Evolutionary conservation across 805 yeast species (phyloP).

Genomic region (Soucietia sequanensis): DNA sequence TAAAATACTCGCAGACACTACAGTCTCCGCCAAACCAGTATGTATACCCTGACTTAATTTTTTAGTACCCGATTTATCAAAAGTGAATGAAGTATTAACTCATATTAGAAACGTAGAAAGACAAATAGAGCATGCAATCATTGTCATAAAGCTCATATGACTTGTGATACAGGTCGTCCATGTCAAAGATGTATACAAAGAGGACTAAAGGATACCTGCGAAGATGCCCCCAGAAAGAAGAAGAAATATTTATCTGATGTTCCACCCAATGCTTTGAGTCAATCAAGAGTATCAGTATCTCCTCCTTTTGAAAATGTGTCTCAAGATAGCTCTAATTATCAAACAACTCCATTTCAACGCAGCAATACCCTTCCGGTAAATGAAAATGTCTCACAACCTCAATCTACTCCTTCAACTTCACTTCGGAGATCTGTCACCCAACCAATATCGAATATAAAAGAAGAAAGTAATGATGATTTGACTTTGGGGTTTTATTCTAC

Average conservation of each 20-base stretch:
- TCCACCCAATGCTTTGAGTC: constrained; percentile 27
- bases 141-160: constrained; percentile 88
- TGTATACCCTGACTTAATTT: too few relatives aligned
- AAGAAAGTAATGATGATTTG: neutral
- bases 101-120: constrained; percentile 47
- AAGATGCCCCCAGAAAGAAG: constrained; percentile 85
- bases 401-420: too few relatives aligned
- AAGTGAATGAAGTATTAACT: too few relatives aligned
- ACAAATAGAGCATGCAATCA: constrained; percentile 87
- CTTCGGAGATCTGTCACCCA: neutral
- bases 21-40: constrained; percentile 3
- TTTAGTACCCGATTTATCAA: too few relatives aligned
- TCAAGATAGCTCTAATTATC: constrained; percentile 4
- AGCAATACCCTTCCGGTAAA: constrained; percentile 5
- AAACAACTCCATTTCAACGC: constrained; percentile 13
- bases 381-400: neutral
- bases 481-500: neutral
- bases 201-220: constrained; percentile 68
- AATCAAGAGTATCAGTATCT: constrained; percentile 4
- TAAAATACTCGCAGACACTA: neutral
- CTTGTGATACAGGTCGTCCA: constrained; percentile 84
- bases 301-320: constrained; percentile 5
- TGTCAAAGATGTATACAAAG: constrained; percentile 75
- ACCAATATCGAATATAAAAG: neutral
- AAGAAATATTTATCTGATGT: constrained; percentile 77